Conservation (phyloP, 805 yeast genomes). For the Hanseniaspora lachancei region DNA sequence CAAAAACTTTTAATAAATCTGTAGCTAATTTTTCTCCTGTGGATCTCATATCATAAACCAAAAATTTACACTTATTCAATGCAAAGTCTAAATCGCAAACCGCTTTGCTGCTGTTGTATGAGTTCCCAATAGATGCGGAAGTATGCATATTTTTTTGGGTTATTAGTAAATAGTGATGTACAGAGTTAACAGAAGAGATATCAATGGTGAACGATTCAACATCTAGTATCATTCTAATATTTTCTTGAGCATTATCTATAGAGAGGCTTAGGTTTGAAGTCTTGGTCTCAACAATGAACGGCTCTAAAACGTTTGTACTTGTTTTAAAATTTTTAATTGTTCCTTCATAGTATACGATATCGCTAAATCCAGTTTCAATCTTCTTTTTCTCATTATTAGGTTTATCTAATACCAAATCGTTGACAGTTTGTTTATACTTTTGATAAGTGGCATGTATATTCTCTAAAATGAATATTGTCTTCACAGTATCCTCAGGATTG, state of each 20-base stretch:
- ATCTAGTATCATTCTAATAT: neutral
- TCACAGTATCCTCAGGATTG: slow-evolving; percentile 3
- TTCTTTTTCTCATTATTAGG: neutral
- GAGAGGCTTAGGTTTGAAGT: neutral
- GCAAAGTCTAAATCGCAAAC: neutral
- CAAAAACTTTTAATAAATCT: neutral
- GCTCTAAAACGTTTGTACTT: neutral
- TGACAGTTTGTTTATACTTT: neutral
- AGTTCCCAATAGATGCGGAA: neutral
- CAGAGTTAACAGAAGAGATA: neutral
- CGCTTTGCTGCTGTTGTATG: neutral
- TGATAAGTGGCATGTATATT: neutral
- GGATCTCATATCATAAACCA: slow-evolving; percentile 6
- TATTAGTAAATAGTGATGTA: slow-evolving; percentile 1
- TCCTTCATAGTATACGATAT: neutral
- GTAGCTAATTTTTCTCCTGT: neutral
- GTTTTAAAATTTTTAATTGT: neutral
- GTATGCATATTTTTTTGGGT: neutral
- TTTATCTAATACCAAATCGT: neutral
- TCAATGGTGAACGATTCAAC: neutral
- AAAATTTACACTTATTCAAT: neutral
- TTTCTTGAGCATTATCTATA: neutral
- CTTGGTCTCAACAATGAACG: neutral
- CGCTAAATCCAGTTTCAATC: neutral
- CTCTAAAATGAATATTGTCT: slow-evolving; percentile 2